Evolutionary conservation across 2,329 filamentous ascomycete genomes (phyloP), one percentile per base, ranked within the genome.

Genomic region (Fusarium guadeloupense): DNA sequence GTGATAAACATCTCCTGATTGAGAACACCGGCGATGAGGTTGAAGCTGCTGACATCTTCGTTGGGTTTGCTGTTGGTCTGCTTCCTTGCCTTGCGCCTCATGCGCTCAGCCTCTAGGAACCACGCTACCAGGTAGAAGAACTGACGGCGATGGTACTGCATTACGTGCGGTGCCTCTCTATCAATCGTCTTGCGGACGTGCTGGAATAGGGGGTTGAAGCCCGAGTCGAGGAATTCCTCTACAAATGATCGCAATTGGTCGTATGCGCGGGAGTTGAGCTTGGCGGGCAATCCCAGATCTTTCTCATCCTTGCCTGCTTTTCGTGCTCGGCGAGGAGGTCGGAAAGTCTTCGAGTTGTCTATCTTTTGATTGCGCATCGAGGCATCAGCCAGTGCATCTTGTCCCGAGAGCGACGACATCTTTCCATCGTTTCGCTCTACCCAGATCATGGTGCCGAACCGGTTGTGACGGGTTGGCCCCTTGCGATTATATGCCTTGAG

Each of bases 401-500:
- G 94, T 1, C 95, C 95, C 0, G 93, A 93, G 2, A 99, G 84
- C 0, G 93, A 93, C 0, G 91, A 90, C 68, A 95, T 85, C 70
- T 93, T 93, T 44, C 90, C 88, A 66, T 93, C 90, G 42, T 93
- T 90, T 51, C 93, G 83, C 77, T 96, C 92, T 31, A 99, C 87
- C 93, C 94, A 98, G 28, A 97, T 88, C 91, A 98, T 98, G 10
- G 93, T 96, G 4, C 95, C 95, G 70, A 98, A 99, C 28, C 95
- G 86, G 67, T 93, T 96, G 75, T 99, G 95, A 41, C 95, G 83
- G 4, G 92, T 93, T 0, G 93, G 91, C 4, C 90, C 91, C 71
- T 88, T 88, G 66, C 88, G 89, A 48, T 89, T 89, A 68, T 93
- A 89, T 42, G 89, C 85, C 67, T 89, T 87, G 49, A 92, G 82